Evolutionary conservation across 768 basidiomycete species (phyloP).

Genomic region (Suillus subaureus): DNA sequence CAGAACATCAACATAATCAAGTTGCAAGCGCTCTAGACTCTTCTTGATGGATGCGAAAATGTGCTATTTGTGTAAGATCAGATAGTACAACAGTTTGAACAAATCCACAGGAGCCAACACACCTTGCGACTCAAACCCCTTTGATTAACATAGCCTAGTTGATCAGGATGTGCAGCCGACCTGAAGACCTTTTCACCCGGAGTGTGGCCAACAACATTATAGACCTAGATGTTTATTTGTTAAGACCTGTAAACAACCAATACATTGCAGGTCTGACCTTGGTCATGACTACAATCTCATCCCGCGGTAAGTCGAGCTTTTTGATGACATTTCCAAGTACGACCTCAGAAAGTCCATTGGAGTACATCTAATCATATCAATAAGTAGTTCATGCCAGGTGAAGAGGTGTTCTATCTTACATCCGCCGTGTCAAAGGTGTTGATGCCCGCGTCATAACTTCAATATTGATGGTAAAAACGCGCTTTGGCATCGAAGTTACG

Average conservation of each 20-base stretch:
- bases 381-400: slow-evolving; percentile 32
- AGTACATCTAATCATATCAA: slow-evolving; percentile 31
- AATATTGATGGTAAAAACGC: not conserved
- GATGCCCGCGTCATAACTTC: slow-evolving; percentile 60
- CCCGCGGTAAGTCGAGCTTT: slow-evolving; percentile 41
- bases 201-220: slow-evolving; percentile 16
- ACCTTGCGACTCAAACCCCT: slow-evolving; percentile 51
- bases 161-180: slow-evolving; percentile 26
- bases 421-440: slow-evolving; percentile 64
- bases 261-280: slow-evolving; percentile 34
- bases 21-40: slow-evolving; percentile 64
- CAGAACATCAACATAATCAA: slow-evolving; percentile 77
- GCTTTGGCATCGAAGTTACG: not conserved
- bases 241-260: not conserved
- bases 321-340: slow-evolving; percentile 51
- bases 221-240: slow-evolving; percentile 10
- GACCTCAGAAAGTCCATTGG: slow-evolving; percentile 42
- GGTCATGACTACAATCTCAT: slow-evolving; percentile 48
- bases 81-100: not conserved
- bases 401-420: slow-evolving; percentile 31
- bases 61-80: slow-evolving; percentile 41
- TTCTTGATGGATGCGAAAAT: slow-evolving; percentile 71
- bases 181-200: slow-evolving; percentile 11
- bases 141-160: slow-evolving; percentile 57
- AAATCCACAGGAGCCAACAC: not conserved